Percentiles rank a stretch among this genome's conserved stretches.
phyloP scores from a whole-genome alignment of 495 filamentous ascomycete species.

The Penicillium cosmopolitanum region DNA sequence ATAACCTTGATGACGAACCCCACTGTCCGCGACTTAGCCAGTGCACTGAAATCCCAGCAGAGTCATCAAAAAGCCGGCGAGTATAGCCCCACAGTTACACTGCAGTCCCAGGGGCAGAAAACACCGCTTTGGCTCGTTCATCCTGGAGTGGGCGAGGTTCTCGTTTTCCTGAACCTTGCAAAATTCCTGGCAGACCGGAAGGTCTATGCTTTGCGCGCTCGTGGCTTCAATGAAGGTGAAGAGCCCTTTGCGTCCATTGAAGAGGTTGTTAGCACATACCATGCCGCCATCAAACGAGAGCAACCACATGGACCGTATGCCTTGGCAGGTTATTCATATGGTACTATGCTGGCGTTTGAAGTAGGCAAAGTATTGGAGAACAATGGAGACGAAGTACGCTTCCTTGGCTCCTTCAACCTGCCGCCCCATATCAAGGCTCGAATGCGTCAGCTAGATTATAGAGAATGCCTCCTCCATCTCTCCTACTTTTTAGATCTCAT shows the following conservation, averaged over 20 bases:
- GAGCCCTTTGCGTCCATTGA: constrained; percentile 36
- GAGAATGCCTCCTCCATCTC: constrained; percentile 49
- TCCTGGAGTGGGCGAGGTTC: constrained; percentile 59
- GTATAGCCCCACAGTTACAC: constrained; percentile 54
- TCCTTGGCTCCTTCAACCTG: constrained; percentile 37
- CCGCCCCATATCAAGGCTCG: constrained; percentile 58
- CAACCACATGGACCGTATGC: constrained; percentile 61
- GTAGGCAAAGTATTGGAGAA: constrained; percentile 49
- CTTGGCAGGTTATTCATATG: constrained; percentile 59
- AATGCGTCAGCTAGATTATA: constrained; percentile 54
- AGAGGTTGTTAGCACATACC: constrained; percentile 46
- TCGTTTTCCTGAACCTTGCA: constrained; percentile 58
- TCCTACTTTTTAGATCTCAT: constrained; percentile 53
- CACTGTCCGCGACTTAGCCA: constrained; percentile 35
- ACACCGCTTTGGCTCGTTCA: constrained; percentile 61
- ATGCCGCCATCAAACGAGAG: constrained; percentile 39
- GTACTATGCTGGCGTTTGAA: constrained; percentile 59
- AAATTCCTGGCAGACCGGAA: constrained; percentile 52
- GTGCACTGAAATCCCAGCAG: constrained; percentile 25
- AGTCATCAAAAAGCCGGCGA: constrained; percentile 5
- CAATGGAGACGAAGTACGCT: constrained; percentile 31
- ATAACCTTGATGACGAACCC: constrained; percentile 46
- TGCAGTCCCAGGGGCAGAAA: constrained; percentile 46
- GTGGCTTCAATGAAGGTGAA: constrained; percentile 52
- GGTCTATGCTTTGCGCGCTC: constrained; percentile 56